A percentile compares a stretch with the other conserved stretches of the same genome.
These are phyloP conservation scores for Asterionellopsis glacialis DNA, from an alignment of 108 stramenopile species.

Conservation along the genomic window DNA sequence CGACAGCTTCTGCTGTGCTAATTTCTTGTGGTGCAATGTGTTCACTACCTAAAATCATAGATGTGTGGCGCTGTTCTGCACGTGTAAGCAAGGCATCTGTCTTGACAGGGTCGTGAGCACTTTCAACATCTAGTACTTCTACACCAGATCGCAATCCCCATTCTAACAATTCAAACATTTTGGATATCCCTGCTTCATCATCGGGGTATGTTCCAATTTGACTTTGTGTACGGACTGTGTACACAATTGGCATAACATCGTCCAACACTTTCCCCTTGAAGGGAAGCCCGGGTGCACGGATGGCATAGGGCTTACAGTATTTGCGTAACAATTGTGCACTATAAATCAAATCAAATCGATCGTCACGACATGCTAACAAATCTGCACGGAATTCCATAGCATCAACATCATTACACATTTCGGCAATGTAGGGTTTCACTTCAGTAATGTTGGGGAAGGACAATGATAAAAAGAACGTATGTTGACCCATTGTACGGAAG, in stretches of 20 bases:
- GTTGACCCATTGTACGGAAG: conserved; percentile 74
- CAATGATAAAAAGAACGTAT: conserved; percentile 81
- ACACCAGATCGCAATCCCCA: conserved; percentile 89
- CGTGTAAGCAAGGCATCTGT: conserved; percentile 47
- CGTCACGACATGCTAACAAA: conserved; percentile 61
- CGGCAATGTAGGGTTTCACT: conserved; percentile 73
- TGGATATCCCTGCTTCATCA: conserved; percentile 68
- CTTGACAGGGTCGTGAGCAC: conserved; percentile 72
- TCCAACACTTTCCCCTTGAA: conserved; percentile 60
- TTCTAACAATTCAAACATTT: conserved; percentile 77
- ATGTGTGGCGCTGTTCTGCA: conserved; percentile 71
- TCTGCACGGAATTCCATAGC: conserved; percentile 91
- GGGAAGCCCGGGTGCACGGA: conserved; percentile 72
- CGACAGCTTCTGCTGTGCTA: conserved; percentile 63
- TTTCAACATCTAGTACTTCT: conserved; percentile 95
- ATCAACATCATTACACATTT: conserved; percentile 86
- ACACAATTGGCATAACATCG: conserved; percentile 90
- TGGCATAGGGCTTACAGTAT: conserved; percentile 62
- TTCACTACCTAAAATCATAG: conserved; percentile 86
- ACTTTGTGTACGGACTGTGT: conserved; percentile 87
- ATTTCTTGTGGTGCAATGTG: conserved; percentile 85
- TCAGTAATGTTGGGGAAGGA: conserved; percentile 73
- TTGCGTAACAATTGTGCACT: conserved; percentile 64
- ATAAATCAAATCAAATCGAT: conserved; percentile 76
- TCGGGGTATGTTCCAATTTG: conserved; percentile 96